Evolutionary conservation across 2,329 filamentous ascomycete genomes (phyloP).

Genomic region (Elsinoe batatas): DNA sequence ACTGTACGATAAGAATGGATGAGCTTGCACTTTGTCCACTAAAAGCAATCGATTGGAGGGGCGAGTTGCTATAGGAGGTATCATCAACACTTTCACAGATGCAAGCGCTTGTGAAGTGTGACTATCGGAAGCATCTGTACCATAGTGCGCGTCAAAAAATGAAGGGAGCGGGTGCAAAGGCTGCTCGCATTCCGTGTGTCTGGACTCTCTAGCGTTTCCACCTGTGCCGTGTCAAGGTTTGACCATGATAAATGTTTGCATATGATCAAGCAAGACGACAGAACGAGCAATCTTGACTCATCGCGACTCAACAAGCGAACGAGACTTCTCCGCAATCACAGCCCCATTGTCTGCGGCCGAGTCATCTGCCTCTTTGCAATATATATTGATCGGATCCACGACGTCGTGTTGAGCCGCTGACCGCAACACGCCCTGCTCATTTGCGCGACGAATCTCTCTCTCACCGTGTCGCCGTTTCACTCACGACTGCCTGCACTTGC

Average conservation of each 20-base stretch:
- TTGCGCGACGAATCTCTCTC: not conserved
- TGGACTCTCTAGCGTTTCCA: not conserved
- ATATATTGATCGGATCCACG: slow-evolving; percentile 6
- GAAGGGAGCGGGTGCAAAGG: not conserved
- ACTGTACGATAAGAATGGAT: slow-evolving; percentile 2
- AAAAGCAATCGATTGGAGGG: not conserved
- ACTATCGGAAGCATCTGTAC: not conserved
- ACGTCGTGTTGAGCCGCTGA: slow-evolving; percentile 5
- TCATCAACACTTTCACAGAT: not conserved
- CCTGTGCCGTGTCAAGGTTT: slow-evolving; percentile 1
- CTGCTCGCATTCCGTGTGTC: not conserved
- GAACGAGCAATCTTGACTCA: slow-evolving; percentile 2
- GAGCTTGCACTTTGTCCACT: not conserved
- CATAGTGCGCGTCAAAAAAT: not conserved
- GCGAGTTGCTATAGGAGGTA: not conserved
- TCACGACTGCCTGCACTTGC: not conserved
- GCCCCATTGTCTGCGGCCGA: not conserved
- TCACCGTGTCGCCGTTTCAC: not conserved
- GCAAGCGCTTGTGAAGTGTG: not conserved
- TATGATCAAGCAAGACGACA: not conserved
- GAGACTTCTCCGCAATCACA: not conserved
- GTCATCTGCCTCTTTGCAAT: slow-evolving; percentile 7
- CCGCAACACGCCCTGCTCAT: not conserved
- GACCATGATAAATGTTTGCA: not conserved
- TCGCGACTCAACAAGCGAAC: not conserved